phyloP scores from a whole-genome alignment of 345 rosid species.

The Linum tenue region DNA sequence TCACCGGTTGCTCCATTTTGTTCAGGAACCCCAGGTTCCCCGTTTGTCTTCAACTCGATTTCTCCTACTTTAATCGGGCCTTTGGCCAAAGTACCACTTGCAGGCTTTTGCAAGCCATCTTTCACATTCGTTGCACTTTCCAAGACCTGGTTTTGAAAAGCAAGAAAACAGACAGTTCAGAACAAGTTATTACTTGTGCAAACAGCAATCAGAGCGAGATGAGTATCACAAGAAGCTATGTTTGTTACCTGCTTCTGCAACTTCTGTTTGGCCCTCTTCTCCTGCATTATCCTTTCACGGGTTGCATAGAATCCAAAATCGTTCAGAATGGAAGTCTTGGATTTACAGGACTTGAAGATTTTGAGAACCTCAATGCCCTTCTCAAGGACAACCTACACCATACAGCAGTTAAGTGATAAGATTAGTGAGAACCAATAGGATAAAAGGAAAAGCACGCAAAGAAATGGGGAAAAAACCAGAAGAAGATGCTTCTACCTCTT shows the following conservation, averaged over 20 bases:
- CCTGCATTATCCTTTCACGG: slow-evolving; percentile 21
- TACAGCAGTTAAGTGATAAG: background rate
- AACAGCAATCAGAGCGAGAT: background rate
- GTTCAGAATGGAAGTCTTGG: slow-evolving; percentile 20
- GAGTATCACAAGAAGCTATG: background rate
- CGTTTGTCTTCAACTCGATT: slow-evolving; percentile 15
- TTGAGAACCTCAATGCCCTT: slow-evolving; percentile 22
- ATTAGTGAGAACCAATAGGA: background rate
- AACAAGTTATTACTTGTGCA: too few species aligned
- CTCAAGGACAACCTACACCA: slow-evolving; percentile 14
- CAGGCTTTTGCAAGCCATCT: slow-evolving; percentile 13
- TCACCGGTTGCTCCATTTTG: background rate
- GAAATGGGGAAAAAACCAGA: background rate
- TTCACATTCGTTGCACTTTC: slow-evolving; percentile 12
- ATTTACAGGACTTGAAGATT: slow-evolving; percentile 16
- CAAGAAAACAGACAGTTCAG: background rate
- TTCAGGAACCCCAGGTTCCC: background rate
- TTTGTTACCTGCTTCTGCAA: slow-evolving; percentile 39
- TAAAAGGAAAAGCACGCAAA: background rate
- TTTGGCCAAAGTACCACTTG: slow-evolving; percentile 10
- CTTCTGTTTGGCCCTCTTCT: slow-evolving; percentile 25
- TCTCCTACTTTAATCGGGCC: slow-evolving; percentile 2
- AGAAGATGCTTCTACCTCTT: slow-evolving; percentile 41
- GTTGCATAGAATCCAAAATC: slow-evolving; percentile 23
- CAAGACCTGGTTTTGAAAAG: slow-evolving; percentile 14